Evolutionary conservation across 2,329 filamentous ascomycete genomes (phyloP), one percentile per base, ranked within the genome.

Genomic region (Coniochaeta sp.): DNA sequence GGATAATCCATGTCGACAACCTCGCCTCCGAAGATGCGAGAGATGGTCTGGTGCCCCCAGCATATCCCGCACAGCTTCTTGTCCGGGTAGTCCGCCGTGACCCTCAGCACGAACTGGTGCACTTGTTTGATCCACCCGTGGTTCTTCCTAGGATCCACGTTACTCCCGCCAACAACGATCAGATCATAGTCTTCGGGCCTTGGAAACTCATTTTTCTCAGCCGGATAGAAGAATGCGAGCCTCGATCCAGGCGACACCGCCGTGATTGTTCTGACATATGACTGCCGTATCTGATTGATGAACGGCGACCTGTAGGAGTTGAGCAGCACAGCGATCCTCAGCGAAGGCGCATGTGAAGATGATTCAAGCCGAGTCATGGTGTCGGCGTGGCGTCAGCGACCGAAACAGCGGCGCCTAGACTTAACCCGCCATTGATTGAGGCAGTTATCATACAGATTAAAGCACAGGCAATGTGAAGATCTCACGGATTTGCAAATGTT

Each of bases 41-140:
- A 66, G 44, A 77, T 73, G 9, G 74, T 76, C 65, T 79, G 76
- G 65, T 79, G 77, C 14, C 76, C 76, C 76, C 76, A 79, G 64
- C 73, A 75, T n/a, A 75, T 71, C 7, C 73, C 72, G 6, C 72
- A 61, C 5, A 75, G 61, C 64, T 75, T 75, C 55, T 68, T 70
- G 36, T 63, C 59, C 9, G 72, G 72, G 30, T 63, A 61, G 3
- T 67, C 57, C 5, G 59, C 57, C 3, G 68, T 72, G 14, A 74
- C 65, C 5, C 67, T 66, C 24, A 71, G 67, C 17, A 79, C 65
- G 61, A 75, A 79, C 2, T 69, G 65, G 61, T 78, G 71, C 7
- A 78, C 69, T 40, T 73, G 71, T 40, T 75, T 62, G 19, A 79
- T 74, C 75, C 77, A 79, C n/a, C 64, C 63, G 56, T 74, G 69